A percentile compares a stretch with the other conserved stretches of the same genome.
phyloP scores from a whole-genome alignment of 108 stramenopile genomes.

The Stephanodiscus triporus region DNA sequence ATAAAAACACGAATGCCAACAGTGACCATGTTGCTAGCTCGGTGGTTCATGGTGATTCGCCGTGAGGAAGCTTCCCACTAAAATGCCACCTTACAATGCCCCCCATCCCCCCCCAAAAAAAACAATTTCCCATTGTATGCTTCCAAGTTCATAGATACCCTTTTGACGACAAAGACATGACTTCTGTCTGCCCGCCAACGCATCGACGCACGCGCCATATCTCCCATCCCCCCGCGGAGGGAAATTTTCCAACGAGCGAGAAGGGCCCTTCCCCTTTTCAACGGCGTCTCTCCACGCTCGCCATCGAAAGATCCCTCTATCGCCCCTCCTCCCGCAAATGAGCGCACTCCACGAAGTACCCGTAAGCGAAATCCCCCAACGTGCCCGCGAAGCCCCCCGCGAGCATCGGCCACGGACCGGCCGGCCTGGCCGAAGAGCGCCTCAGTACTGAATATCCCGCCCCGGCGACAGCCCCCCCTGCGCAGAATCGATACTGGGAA shows the following conservation, averaged over 20 bases:
- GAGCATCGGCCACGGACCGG: slow-evolving; percentile 47
- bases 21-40: not conserved
- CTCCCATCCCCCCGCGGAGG: no score
- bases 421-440: slow-evolving; percentile 10
- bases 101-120: no score
- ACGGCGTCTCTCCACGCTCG: not conserved
- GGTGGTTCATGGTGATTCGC: not conserved
- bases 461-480: slow-evolving; percentile 38
- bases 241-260: no score
- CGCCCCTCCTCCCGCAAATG: slow-evolving; percentile 27
- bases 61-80: no score
- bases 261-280: no score
- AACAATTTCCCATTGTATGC: no score
- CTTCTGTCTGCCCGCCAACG: no score
- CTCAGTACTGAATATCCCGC: slow-evolving; percentile 23
- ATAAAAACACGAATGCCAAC: not conserved
- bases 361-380: slow-evolving; percentile 45
- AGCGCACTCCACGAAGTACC: slow-evolving; percentile 43
- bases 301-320: not conserved
- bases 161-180: no score
- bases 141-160: no score
- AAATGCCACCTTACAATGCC: no score
- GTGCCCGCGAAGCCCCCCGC: slow-evolving; percentile 51
- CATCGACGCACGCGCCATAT: no score
- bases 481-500: slow-evolving; percentile 45